Base-by-base conservation (phyloP, 495 filamentous ascomycete genomes). In the Hypoxylon rickii region DNA sequence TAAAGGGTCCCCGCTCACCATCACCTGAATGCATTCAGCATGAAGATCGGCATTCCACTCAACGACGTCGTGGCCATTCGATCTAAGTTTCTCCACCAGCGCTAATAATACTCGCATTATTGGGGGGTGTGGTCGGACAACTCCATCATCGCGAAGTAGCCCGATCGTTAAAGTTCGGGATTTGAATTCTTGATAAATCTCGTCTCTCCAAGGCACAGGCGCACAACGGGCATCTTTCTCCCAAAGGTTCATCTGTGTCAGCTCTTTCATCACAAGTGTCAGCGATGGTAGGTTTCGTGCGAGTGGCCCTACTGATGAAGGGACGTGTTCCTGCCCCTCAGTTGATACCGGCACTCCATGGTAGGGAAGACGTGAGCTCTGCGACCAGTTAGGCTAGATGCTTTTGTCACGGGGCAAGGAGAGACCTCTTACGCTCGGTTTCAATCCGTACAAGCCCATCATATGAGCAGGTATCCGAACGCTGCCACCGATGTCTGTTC, bases 221-320 rank as follows among this genome's bases (percentile, higher is more conserved):
- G 85, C 2, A 89, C 89, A 13, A 75, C 83, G 51, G 83, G 81
- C 84, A 59, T 95, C 90, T 61, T 88, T 90, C 42, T 81, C 81
- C 90, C 90, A 93, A 0, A 90, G 90, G 69, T 90, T 73, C 86
- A 91, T 88, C 8, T 77, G 72, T 44, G 90, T 78, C 21, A 93
- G 70, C 8, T 83, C 81, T 44, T 81, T 82, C 33, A 88, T 85
- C 59, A 92, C 91, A 66, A 89, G 88, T n/a, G 77, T 79, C 7
- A 95, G 70, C 57, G 93, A 89, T 37, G 79, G 79, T 58, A 94
- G 68, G 0, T 87, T 91, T 43, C 88, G 79, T 11, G 89, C 78
- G 87, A 95, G 89, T 2, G 90, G 90, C 36, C 88, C 90, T 65
- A 90, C 91, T 10, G 91, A 86, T 61, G 84, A 86, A 2, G 85